Conservation (phyloP, 2,329 filamentous ascomycete genomes). For the Microcyclospora pomicola region DNA sequence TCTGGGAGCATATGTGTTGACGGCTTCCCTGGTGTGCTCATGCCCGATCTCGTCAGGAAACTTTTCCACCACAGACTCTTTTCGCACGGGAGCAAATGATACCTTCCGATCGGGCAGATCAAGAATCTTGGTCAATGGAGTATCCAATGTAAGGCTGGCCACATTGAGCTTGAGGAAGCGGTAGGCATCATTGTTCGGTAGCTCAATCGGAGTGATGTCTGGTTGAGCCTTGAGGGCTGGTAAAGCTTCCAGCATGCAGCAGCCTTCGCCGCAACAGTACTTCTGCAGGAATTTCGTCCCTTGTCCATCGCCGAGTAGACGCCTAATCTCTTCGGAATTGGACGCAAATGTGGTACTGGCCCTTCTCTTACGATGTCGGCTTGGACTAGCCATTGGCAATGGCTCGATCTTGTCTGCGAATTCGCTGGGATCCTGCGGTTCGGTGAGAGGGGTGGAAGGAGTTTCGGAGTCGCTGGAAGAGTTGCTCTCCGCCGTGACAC, state of each 20-base stretch:
- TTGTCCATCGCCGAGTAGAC: constrained; percentile 41
- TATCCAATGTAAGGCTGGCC: constrained; percentile 55
- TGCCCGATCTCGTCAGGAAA: constrained; percentile 33
- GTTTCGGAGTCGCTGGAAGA: constrained; percentile 20
- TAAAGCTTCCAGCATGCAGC: constrained; percentile 46
- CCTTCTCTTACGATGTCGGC: constrained; percentile 12
- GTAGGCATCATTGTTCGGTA: constrained; percentile 76
- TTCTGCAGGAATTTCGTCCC: constrained; percentile 49
- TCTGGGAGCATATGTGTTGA: constrained; percentile 55
- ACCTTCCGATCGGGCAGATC: constrained; percentile 64
- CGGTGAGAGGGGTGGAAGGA: constrained; percentile 31
- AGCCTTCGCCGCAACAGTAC: constrained; percentile 51
- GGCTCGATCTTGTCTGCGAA: constrained; percentile 28
- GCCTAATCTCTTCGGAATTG: constrained; percentile 41
- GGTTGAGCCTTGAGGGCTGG: constrained; percentile 32
- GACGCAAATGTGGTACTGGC: constrained; percentile 33
- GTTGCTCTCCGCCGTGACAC: constrained; percentile 7
- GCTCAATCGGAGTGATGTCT: constrained; percentile 33
- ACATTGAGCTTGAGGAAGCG: constrained; percentile 64
- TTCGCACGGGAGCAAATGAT: constrained; percentile 28
- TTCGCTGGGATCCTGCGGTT: constrained; percentile 28
- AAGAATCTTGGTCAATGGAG: constrained; percentile 54
- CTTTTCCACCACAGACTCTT: constrained; percentile 40
- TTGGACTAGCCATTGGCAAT: constrained; percentile 19
- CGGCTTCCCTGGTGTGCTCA: constrained; percentile 26